Conservation (phyloP, 768 basidiomycete species). For the Leccinum variicolor region DNA sequence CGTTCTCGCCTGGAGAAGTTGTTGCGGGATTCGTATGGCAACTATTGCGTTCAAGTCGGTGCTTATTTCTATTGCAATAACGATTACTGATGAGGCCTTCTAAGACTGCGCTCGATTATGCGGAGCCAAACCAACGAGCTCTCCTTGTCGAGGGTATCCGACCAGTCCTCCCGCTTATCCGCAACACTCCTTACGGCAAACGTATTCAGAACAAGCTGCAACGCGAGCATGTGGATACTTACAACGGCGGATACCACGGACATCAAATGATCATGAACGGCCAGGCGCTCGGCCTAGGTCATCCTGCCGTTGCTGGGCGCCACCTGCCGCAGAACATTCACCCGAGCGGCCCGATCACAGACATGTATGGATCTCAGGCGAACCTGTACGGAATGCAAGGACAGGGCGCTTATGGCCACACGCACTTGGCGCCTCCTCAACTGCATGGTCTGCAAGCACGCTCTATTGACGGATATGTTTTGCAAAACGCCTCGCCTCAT, state of each 20-base stretch:
- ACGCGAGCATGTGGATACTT: slow-evolving; percentile 82
- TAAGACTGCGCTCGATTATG: slow-evolving; percentile 98
- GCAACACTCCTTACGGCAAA: slow-evolving; percentile 99
- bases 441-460: slow-evolving; percentile 65
- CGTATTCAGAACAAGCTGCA: slow-evolving; percentile 98
- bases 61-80: neutral
- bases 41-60: slow-evolving; percentile 87
- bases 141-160: slow-evolving; percentile 96
- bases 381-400: slow-evolving; percentile 59
- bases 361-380: slow-evolving; percentile 63
- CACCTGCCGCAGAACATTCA: slow-evolving; percentile 56
- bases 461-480: slow-evolving; percentile 77
- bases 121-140: slow-evolving; percentile 89
- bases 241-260: slow-evolving; percentile 52
- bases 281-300: slow-evolving; percentile 48
- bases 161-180: slow-evolving; percentile 96
- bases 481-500: slow-evolving; percentile 70
- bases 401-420: slow-evolving; percentile 56
- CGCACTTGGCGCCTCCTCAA: slow-evolving; percentile 47
- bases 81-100: slow-evolving; percentile 18
- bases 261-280: slow-evolving; percentile 59
- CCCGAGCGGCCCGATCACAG: slow-evolving; percentile 52
- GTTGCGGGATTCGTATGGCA: slow-evolving; percentile 93
- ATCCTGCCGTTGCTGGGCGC: slow-evolving; percentile 44
- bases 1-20: slow-evolving; percentile 94